phyloP scores from a whole-genome alignment of 2,329 filamentous ascomycete genomes.

The Lasiodiplodia citricola region DNA sequence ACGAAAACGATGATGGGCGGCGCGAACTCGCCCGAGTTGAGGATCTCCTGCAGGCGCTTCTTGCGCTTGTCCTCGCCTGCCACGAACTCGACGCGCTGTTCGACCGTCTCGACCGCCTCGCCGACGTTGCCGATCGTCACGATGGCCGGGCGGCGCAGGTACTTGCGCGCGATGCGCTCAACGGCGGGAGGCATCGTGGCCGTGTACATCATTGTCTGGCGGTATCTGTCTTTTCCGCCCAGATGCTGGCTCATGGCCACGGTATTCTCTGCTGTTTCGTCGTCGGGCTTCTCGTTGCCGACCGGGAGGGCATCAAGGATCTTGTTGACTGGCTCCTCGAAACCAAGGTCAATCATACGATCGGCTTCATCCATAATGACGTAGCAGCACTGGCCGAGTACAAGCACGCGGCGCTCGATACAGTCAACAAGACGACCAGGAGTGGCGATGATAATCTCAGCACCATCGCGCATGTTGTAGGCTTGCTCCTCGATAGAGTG shows the following conservation, averaged over 20 bases:
- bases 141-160: slow-evolving; percentile 88
- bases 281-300: slow-evolving; percentile 92
- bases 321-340: slow-evolving; percentile 96
- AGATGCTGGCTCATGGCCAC: slow-evolving; percentile 82
- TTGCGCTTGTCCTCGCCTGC: slow-evolving; percentile 93
- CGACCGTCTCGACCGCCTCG: slow-evolving; percentile 96
- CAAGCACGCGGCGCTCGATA: slow-evolving; percentile 88
- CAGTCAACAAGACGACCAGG: slow-evolving; percentile 96
- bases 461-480: slow-evolving; percentile 86
- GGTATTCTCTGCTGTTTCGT: slow-evolving; percentile 85
- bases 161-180: slow-evolving; percentile 96
- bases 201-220: slow-evolving; percentile 99
- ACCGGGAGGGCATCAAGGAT: slow-evolving; percentile 95
- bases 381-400: slow-evolving; percentile 96
- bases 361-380: slow-evolving; percentile 99
- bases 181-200: slow-evolving; percentile 94
- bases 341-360: slow-evolving; percentile 97
- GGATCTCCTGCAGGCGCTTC: slow-evolving; percentile 91
- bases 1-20: slow-evolving; percentile 98
- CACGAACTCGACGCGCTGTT: slow-evolving; percentile 94
- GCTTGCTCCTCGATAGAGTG: slow-evolving; percentile 94
- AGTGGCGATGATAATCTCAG: slow-evolving; percentile 98
- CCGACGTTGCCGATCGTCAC: slow-evolving; percentile 94
- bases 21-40: slow-evolving; percentile 77
- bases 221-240: slow-evolving; percentile 77